These are phyloP conservation scores for Carpinus viminea DNA, from an alignment of 306 rosid genomes.

Conservation along the genomic window DNA sequence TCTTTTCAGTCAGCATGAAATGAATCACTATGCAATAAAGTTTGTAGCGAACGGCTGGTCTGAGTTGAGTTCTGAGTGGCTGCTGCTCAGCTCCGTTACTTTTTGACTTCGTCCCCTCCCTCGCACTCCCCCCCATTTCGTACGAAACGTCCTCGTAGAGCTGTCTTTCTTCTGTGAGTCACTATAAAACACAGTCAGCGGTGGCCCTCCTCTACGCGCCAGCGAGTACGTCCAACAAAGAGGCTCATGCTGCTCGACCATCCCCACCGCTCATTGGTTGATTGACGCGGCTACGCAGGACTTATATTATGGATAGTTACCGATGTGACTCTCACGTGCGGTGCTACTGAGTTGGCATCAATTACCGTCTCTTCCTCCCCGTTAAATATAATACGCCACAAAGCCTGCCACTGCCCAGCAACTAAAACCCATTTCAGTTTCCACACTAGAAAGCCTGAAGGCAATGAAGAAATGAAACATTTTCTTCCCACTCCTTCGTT, in stretches of 20 bases:
- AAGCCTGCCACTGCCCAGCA: constrained; percentile 2
- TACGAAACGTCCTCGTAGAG: too few relatives aligned
- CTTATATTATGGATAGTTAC: background rate
- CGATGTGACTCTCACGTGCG: constrained; percentile 36
- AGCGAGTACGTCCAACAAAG: too few relatives aligned
- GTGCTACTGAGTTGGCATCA: background rate
- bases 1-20: too few relatives aligned
- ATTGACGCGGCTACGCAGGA: constrained; percentile 32
- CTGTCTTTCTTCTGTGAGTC: too few relatives aligned
- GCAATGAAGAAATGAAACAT: background rate
- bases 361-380: constrained; percentile 2
- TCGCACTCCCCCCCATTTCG: too few relatives aligned
- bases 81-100: too few relatives aligned
- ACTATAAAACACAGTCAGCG: background rate
- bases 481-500: too few relatives aligned
- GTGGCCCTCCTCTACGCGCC: background rate
- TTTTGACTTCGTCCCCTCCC: too few relatives aligned
- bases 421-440: background rate
- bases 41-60: too few relatives aligned
- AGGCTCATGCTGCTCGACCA: background rate
- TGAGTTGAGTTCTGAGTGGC: too few relatives aligned
- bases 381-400: constrained; percentile 2
- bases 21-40: too few relatives aligned
- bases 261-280: constrained; percentile 22
- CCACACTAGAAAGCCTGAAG: too few relatives aligned